Base-by-base conservation (phyloP, 371 early-diverging fungal species). In the Saksenaea oblongispora region DNA sequence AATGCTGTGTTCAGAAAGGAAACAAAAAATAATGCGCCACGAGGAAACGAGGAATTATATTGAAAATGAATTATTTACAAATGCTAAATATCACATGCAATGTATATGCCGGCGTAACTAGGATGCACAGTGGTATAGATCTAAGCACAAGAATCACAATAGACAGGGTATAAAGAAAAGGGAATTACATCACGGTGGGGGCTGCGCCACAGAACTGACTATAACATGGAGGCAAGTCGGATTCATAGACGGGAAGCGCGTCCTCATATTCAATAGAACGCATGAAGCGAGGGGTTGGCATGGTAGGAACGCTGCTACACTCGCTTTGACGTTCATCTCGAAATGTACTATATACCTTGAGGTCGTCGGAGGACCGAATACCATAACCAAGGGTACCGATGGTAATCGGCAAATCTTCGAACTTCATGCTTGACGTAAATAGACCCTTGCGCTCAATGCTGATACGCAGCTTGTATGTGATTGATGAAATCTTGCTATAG, bases 211-310 rank as follows among this genome's bases (percentile, higher is more conserved):
- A 47, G 13, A 68, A 79, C 34, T 56, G 62, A 86, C 64, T 91
- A 89, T 78, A 93, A 79, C 76, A 57, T 64, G 71, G 93, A 85
- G 41, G 67, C 86, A 72, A 83, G 17, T 54, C 54, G 11, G 67
- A 14, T 34, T 60, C 65, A 26, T 77, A 77, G 0, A 64, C 9
- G 2, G 77, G 77, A 22, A 72, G 54, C 5, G 64, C 55, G 10
- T 77, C 68, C 44, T 74, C 74, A 35, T 71, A 67, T 42, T 74
- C 72, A 27, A 70, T 34, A 0, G 66, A 44, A 0, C 63, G 37
- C 9, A 77, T n/a, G 58, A 72, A 77, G 27, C 54, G 62, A n/a
- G 77, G 77, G 3, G 56, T 24, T n/a, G 67, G 62, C 22, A 67
- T 41, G 31, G 47, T 22, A 11, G 9, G 9, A 22, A 3, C 22